These are phyloP conservation scores for Ganoderma lingzhi DNA, from an alignment of 1,284 basidiomycete species.

Conservation along the genomic window DNA sequence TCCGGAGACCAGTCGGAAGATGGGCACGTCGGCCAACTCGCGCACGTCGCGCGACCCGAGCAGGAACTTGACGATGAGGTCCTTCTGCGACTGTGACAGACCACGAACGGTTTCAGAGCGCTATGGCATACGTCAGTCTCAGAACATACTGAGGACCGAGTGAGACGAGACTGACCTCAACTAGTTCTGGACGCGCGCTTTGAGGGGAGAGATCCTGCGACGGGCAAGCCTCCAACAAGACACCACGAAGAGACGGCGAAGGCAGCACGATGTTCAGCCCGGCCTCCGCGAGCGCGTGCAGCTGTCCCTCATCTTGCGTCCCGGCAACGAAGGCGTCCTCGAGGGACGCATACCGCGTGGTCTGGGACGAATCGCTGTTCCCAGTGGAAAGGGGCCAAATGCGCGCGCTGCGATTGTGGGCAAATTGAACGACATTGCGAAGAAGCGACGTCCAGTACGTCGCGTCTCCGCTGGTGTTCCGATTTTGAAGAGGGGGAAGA, in stretches of 20 bases:
- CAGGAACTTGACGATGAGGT: constrained; percentile 20
- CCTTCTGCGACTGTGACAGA: neutral
- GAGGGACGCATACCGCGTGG: neutral
- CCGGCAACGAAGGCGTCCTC: constrained; percentile 11
- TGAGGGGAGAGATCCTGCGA: constrained; percentile 1
- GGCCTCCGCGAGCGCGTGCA: constrained; percentile 7
- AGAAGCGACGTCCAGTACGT: constrained; percentile 20
- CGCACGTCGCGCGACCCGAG: constrained; percentile 8
- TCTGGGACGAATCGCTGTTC: neutral
- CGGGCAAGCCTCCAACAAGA: constrained; percentile 6
- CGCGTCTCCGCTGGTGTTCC: constrained; percentile 14
- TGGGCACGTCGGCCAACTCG: constrained; percentile 14
- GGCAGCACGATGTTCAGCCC: constrained; percentile 14
- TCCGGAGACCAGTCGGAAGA: constrained; percentile 18
- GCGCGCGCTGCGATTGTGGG: neutral
- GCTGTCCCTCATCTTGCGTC: constrained; percentile 5
- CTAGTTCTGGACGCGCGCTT: constrained; percentile 7
- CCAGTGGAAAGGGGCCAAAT: constrained; percentile 14
- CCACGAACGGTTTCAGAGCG: neutral
- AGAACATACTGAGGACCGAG: neutral
- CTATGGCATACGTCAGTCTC: neutral
- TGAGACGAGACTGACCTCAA: constrained; percentile 6
- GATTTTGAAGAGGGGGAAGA: constrained; percentile 13
- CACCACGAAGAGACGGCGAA: neutral
- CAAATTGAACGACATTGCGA: constrained; percentile 9